Base-by-base conservation (phyloP, 2,329 filamentous ascomycete species). In the Microcyclosporella mali region DNA sequence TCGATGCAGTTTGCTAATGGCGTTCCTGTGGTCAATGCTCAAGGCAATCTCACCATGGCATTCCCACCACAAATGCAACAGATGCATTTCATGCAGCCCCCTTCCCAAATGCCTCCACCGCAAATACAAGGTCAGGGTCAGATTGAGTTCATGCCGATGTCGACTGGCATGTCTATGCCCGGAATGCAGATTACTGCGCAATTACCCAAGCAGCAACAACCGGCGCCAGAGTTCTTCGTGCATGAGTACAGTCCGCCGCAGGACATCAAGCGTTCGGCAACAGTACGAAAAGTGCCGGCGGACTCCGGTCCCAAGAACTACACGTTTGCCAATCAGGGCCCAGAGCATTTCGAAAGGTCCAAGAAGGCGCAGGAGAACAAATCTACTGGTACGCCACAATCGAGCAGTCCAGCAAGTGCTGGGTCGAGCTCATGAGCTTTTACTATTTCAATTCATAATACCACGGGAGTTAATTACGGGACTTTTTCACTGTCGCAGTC, bases 231-330 rank as follows among this genome's bases (percentile, higher is more conserved):
- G 33, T 65, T 72, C 39, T 62, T 70, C 19, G 67, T 72, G 14
- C 70, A 73, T 39, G 66, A 73, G 47, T 72, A 72, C 52, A 65
- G 58, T 21, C 69, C 70, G 16, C 69, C 70, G 15, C 61, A 66
- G 12, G 63, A 63, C n/a, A 49, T 62, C 3, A 68, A 65, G 33
- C 51, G 55, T 16, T 50, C 54, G n/a, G 51, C 55, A 6, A 58
- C 54, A 11, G 58, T 58, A 12, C 52, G 61, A 4, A 61, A 58
- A 45, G 36, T 59, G 55, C 62, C 47, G n/a, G 52, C 40, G 46
- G 59, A 62, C 32, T 48, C 43, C 15, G 56, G 50, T 9, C 61
- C 65, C 2, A 72, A 71, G 56, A 70, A 62, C 44, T 73, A 70
- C 50, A 68, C 69, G 12, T 73, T 73, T 43, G 66, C 68, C 34